phyloP scores from a whole-genome alignment of 805 yeast species.

The Metschnikowia chrysomelidarum region DNA sequence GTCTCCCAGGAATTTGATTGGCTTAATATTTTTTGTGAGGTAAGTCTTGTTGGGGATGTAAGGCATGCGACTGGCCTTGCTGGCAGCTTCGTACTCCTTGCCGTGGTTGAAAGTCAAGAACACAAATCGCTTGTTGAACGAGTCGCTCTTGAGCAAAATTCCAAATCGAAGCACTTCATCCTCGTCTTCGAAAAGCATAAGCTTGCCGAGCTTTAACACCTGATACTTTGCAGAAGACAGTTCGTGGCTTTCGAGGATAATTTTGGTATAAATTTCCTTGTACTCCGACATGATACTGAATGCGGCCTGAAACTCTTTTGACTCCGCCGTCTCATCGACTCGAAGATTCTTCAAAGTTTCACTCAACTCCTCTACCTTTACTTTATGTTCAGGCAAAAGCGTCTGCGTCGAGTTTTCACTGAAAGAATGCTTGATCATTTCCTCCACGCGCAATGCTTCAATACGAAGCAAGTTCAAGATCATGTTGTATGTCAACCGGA shows the following conservation, averaged over 20 bases:
- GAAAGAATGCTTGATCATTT: conserved; percentile 94
- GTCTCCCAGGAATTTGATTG: conserved; percentile 33
- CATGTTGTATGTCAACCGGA: conserved; percentile 94
- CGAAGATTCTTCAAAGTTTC: conserved; percentile 41
- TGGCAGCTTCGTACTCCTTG: conserved; percentile 23
- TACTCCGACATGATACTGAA: conserved; percentile 47
- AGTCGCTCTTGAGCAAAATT: conserved; percentile 47
- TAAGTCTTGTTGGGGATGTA: conserved; percentile 36
- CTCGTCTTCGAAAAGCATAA: conserved; percentile 56
- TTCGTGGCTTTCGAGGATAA: conserved; percentile 48
- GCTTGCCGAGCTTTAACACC: conserved; percentile 50
- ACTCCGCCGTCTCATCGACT: conserved; percentile 34
- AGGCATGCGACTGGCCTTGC: conserved; percentile 29
- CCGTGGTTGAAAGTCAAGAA: conserved; percentile 49
- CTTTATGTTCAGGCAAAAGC: conserved; percentile 80
- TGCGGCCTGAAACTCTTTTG: conserved; percentile 43
- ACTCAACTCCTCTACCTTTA: conserved; percentile 54
- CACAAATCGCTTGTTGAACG: conserved; percentile 29
- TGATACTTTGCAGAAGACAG: conserved; percentile 48
- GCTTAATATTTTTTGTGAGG: conserved; percentile 33
- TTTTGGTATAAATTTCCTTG: conserved; percentile 40
- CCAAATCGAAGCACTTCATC: conserved; percentile 47
- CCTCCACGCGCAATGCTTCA: conserved; percentile 95
- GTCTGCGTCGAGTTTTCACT: conserved; percentile 88
- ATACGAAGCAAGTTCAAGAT: conserved; percentile 86